phyloP scores from a whole-genome alignment of 2,329 filamentous ascomycete species.

The Exophiala sideris region DNA sequence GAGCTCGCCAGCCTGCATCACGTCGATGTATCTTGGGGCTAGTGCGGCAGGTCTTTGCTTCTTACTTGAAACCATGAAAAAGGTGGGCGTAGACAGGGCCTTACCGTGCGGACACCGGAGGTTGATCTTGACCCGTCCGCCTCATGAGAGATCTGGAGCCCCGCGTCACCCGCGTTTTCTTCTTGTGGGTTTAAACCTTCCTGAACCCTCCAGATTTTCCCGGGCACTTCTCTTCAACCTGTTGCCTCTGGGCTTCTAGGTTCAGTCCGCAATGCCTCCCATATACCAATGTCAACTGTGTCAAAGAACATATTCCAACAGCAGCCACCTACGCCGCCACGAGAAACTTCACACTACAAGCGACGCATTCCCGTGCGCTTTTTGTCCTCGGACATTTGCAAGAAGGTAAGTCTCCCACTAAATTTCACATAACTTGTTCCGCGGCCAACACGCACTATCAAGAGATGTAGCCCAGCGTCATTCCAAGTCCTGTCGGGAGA shows the following conservation, averaged over 20 bases:
- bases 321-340: conserved; percentile 1
- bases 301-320: conserved; percentile 1
- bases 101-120: too few species aligned
- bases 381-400: not conserved
- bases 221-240: not conserved
- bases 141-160: not conserved
- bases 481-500: not conserved
- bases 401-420: not conserved
- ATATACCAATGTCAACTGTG: conserved; percentile 2
- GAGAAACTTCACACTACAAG: not conserved
- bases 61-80: too few species aligned
- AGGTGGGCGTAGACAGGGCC: too few species aligned
- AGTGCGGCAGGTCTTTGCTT: too few species aligned
- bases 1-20: too few species aligned
- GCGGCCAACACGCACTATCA: not conserved
- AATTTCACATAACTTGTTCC: not conserved
- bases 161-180: not conserved
- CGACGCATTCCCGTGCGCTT: not conserved
- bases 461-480: conserved; percentile 6
- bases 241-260: not conserved
- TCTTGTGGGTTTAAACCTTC: not conserved
- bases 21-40: too few species aligned
- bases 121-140: too few species aligned
- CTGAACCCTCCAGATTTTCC: not conserved
- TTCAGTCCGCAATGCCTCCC: not conserved